Conservation (phyloP, 768 basidiomycete genomes). For the Auricularia heimuer region DNA sequence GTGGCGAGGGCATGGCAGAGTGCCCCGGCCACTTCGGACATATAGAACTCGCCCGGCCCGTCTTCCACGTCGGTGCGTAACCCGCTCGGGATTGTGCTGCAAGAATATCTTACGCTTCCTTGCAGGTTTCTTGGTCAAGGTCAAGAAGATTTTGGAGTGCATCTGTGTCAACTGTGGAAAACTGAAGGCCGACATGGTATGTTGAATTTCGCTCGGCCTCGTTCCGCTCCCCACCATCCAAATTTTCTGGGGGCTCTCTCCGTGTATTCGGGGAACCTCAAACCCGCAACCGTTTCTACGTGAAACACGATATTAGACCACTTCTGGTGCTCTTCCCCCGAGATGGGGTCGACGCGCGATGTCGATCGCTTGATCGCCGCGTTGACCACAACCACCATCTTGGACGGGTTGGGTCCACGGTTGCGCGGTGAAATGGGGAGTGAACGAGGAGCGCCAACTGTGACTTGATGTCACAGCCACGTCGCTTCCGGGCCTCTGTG, state of each 20-base stretch:
- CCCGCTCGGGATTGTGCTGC: background rate
- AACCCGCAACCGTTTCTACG: conserved; percentile 65
- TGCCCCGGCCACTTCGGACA: conserved; percentile 99
- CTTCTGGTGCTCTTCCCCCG: conserved; percentile 78
- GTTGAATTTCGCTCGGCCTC: conserved; percentile 75
- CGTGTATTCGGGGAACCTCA: conserved; percentile 85
- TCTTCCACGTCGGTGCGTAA: conserved; percentile 85
- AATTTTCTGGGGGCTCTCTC: conserved; percentile 98
- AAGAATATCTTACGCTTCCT: background rate
- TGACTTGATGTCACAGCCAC: conserved; percentile 27
- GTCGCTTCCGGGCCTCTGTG: conserved; percentile 47
- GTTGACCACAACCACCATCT: conserved; percentile 34
- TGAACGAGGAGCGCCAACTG: conserved; percentile 88
- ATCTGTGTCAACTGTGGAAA: conserved; percentile 99
- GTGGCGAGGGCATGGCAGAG: conserved; percentile 99
- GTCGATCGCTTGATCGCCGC: conserved; percentile 94
- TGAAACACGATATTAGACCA: conserved; percentile 43
- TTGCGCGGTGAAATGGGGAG: conserved; percentile 94
- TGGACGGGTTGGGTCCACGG: conserved; percentile 66
- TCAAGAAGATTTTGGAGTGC: conserved; percentile 98
- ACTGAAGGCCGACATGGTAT: conserved; percentile 94
- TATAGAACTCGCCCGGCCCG: conserved; percentile 93
- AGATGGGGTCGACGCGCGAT: conserved; percentile 67
- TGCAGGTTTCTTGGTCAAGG: conserved; percentile 91
- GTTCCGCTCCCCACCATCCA: conserved; percentile 88